phyloP scores from a whole-genome alignment of 169 alveolate genomes.

The Eimeria acervulina region DNA sequence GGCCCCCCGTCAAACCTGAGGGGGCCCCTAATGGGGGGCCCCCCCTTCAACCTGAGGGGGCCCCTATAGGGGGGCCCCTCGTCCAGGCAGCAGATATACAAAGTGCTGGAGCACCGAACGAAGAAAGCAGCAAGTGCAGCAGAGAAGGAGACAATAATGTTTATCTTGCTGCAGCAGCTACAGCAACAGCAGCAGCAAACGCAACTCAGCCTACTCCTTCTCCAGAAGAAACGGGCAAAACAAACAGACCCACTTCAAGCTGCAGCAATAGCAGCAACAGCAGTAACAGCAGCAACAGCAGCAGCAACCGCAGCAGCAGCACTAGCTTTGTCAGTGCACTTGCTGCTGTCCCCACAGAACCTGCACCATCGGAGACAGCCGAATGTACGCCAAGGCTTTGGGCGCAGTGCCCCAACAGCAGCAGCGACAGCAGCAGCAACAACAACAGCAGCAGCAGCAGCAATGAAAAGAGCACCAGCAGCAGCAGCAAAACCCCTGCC shows the following conservation, averaged over 20 bases:
- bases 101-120: background rate
- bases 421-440: constrained; percentile 27
- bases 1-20: background rate
- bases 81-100: no score
- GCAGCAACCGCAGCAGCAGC: constrained; percentile 26
- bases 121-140: no score
- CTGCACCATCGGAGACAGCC: background rate
- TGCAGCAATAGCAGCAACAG: background rate
- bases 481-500: background rate
- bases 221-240: background rate
- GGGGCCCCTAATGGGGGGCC: background rate
- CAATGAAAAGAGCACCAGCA: background rate
- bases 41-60: background rate
- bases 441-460: background rate
- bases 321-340: background rate
- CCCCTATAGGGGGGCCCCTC: background rate
- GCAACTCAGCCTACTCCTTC: background rate
- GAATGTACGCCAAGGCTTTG: background rate
- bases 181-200: constrained; percentile 11
- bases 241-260: background rate
- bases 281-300: background rate
- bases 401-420: background rate
- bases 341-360: constrained; percentile 21
- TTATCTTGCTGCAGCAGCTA: background rate
- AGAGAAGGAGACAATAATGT: background rate